Conservation (phyloP, 2,329 filamentous ascomycete species). For the Pleomassaria siparia region DNA sequence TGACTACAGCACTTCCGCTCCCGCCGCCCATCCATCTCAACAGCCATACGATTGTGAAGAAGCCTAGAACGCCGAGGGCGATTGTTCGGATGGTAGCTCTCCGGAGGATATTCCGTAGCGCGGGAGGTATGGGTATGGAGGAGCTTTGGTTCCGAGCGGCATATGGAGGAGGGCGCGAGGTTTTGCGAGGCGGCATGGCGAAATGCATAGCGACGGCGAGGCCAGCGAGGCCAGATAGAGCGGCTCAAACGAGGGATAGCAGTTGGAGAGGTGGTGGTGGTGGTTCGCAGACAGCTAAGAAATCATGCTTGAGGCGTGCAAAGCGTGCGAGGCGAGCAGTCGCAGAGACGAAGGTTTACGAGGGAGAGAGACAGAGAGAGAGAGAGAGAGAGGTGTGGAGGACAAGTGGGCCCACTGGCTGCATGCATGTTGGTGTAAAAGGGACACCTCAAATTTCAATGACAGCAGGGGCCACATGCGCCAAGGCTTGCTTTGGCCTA, state of each 20-base stretch:
- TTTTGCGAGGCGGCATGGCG: conserved; percentile 83
- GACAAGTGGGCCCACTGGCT: neutral
- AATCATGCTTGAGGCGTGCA: conserved; percentile 13
- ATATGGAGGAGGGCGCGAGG: conserved; percentile 74
- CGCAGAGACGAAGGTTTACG: neutral
- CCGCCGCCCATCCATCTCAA: conserved; percentile 31
- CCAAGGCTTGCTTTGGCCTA: neutral
- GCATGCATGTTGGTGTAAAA: neutral
- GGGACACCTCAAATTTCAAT: neutral
- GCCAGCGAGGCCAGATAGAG: conserved; percentile 16
- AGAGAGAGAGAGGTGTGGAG: neutral
- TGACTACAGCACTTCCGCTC: conserved; percentile 32
- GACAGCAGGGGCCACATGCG: neutral
- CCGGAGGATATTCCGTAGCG: conserved; percentile 53
- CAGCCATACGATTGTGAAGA: conserved; percentile 51
- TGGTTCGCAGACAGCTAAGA: conserved; percentile 9
- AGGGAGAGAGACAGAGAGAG: no score
- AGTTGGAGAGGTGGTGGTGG: conserved; percentile 14
- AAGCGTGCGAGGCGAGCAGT: neutral
- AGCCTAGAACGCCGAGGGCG: conserved; percentile 56
- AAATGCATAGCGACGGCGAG: conserved; percentile 72
- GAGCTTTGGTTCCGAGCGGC: conserved; percentile 58
- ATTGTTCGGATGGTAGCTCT: conserved; percentile 64
- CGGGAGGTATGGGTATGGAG: conserved; percentile 42
- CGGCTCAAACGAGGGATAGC: conserved; percentile 25